Evolutionary conservation across 2,329 filamentous ascomycete genomes (phyloP).

Genomic region (Venturiaceae sp.): DNA sequence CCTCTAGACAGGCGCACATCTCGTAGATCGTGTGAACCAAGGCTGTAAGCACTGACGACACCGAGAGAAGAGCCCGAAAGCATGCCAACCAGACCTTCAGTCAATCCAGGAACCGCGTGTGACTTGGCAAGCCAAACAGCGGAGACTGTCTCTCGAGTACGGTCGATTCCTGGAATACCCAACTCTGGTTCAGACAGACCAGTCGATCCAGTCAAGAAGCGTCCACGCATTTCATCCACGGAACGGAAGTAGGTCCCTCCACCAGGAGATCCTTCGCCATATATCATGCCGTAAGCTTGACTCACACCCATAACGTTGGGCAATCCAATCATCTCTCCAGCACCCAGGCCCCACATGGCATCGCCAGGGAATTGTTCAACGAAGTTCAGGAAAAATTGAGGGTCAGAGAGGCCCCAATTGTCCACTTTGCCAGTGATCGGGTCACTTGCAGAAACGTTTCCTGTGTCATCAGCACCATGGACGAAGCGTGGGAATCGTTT

Average conservation of each 20-base stretch:
- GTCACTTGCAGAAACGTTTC: slow-evolving; percentile 72
- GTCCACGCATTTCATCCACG: slow-evolving; percentile 63
- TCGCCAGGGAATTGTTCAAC: slow-evolving; percentile 66
- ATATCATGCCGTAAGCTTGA: slow-evolving; percentile 71
- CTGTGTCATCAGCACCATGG: slow-evolving; percentile 72
- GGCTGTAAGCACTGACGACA: slow-evolving; percentile 70
- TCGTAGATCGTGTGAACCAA: slow-evolving; percentile 53
- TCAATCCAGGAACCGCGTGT: slow-evolving; percentile 57
- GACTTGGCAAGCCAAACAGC: slow-evolving; percentile 89
- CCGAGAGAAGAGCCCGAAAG: slow-evolving; percentile 76
- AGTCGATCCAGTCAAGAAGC: slow-evolving; percentile 57
- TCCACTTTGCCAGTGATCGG: slow-evolving; percentile 67
- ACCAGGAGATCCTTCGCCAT: slow-evolving; percentile 78
- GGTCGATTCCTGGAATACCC: slow-evolving; percentile 69
- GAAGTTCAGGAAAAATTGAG: slow-evolving; percentile 66
- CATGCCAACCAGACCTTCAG: slow-evolving; percentile 71
- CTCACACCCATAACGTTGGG: slow-evolving; percentile 90
- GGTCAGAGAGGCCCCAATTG: slow-evolving; percentile 67
- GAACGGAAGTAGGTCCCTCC: slow-evolving; percentile 72
- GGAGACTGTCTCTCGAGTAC: slow-evolving; percentile 60
- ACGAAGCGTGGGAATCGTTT: slow-evolving; percentile 72
- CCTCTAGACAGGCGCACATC: slow-evolving; percentile 57
- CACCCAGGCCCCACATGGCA: slow-evolving; percentile 65
- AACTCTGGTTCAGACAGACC: slow-evolving; percentile 52
- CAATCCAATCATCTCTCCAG: slow-evolving; percentile 63